Evolutionary conservation across 257 asterid species (phyloP).

Genomic region (Nicotiana undulata): DNA sequence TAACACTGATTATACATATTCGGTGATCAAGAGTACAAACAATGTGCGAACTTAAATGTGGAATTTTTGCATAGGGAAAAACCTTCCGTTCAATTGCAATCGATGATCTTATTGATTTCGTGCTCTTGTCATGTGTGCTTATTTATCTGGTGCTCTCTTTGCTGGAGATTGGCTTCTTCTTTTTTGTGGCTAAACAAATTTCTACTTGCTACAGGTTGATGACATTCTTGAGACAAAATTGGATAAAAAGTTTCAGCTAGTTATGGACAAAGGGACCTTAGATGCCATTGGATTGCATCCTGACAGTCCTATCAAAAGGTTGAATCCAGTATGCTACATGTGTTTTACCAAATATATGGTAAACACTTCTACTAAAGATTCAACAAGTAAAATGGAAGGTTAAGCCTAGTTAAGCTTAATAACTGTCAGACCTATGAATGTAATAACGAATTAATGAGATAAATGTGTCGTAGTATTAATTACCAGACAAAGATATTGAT

Average conservation of each 20-base stretch:
- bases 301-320: slow-evolving; percentile 93
- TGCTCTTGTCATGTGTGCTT: neutral
- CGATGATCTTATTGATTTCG: neutral
- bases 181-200: neutral
- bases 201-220: slow-evolving; percentile 59
- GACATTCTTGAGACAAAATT: slow-evolving; percentile 87
- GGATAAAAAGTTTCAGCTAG: slow-evolving; percentile 74
- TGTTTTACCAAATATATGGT: too few relatives aligned
- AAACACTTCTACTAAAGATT: too few relatives aligned
- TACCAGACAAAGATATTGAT: too few relatives aligned
- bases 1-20: neutral
- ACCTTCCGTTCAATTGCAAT: neutral
- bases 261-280: slow-evolving; percentile 87
- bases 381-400: too few relatives aligned
- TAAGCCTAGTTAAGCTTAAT: too few relatives aligned
- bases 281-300: slow-evolving; percentile 99
- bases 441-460: too few relatives aligned
- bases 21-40: neutral
- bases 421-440: too few relatives aligned
- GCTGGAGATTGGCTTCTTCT: slow-evolving; percentile 8
- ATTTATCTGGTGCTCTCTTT: neutral
- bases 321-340: neutral
- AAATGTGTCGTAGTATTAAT: too few relatives aligned
- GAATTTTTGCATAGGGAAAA: neutral
- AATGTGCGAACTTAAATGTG: neutral